phyloP scores from a whole-genome alignment of 1,284 basidiomycete genomes.

The Anthracocystis panici-leucophaei region DNA sequence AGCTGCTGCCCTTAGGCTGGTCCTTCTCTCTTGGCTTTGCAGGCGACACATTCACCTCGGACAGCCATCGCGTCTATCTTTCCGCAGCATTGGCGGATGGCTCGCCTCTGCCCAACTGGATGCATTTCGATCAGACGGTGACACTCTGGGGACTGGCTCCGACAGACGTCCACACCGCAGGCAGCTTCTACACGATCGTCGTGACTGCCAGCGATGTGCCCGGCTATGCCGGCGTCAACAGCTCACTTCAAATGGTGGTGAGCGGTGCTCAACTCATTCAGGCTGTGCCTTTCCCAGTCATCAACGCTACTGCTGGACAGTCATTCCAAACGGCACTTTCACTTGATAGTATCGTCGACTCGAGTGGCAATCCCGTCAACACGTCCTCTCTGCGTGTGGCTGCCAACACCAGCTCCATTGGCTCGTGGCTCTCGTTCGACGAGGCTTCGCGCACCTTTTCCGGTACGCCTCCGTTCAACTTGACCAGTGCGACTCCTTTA shows the following conservation, averaged over 20 bases:
- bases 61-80: conserved; percentile 75
- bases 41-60: conserved; percentile 75
- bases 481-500: conserved; percentile 58
- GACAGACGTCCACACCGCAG: conserved; percentile 54
- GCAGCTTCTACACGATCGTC: conserved; percentile 55
- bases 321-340: conserved; percentile 65
- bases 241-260: conserved; percentile 56
- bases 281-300: conserved; percentile 65
- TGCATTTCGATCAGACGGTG: conserved; percentile 77
- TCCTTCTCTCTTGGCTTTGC: conserved; percentile 90
- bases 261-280: conserved; percentile 45
- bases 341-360: conserved; percentile 26
- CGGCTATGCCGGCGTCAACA: conserved; percentile 59
- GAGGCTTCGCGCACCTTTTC: conserved; percentile 74
- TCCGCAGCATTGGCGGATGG: conserved; percentile 78
- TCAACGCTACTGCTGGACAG: conserved; percentile 74
- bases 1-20: conserved; percentile 85
- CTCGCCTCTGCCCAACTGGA: conserved; percentile 80
- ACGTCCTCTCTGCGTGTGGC: conserved; percentile 19
- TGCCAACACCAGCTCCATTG: conserved; percentile 72
- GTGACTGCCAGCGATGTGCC: conserved; percentile 61
- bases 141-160: conserved; percentile 86
- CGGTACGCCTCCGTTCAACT: conserved; percentile 75
- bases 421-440: conserved; percentile 78
- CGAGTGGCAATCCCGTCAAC: conserved; percentile 21